Base-by-base conservation (phyloP, 345 rosid species). In the Lumnitzera littorea region DNA sequence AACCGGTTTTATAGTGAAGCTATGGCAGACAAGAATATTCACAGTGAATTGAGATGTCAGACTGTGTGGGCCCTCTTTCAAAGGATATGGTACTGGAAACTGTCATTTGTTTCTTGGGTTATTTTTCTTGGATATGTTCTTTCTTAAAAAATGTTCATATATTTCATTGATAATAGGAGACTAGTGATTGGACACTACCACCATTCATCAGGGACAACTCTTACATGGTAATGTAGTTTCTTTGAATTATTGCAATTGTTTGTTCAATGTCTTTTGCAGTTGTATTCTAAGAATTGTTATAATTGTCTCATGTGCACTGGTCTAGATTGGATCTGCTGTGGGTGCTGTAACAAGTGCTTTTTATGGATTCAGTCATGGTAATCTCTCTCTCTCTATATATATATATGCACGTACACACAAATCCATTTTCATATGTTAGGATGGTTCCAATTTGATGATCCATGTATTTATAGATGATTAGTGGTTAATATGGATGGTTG, bases 21-120 rank as follows among this genome's bases (percentile, higher is more conserved):
- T 50, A 91, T 84, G 88, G 73, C 70, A 27, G 76, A 73, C 73
- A 70, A 80, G 13, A 76, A 65, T 9, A 51, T 72, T 50, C 66
- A 53, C 23, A 56, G 31, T 51, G 67, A 51, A 16, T 23, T 71
- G 55, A 72, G 85, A 71, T 87, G 96, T 62, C 89, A 87, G 96
- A 91, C 67, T 92, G 98, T 61, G 98, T 96, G 15, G 96, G 94
- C 41, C 94, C 98, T 72, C 96, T 89, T 46, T 72, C 88, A 4
- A 87, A 77, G 77, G 76, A 80, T 63, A 78, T 80, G 97, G 97
- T 87, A 69, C 31, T 23, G 29, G 24, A 11, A 16, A 16, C 25
- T 11, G 20, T 52, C 25, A 16, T 10, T 52, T 2, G 24, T 52
- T 51, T 16, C 12, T 14, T 13, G 11, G 48, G 17, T 62, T 57